Base-by-base conservation (phyloP, 352 stramenopile species). In the Globisporangium echinulatum region DNA sequence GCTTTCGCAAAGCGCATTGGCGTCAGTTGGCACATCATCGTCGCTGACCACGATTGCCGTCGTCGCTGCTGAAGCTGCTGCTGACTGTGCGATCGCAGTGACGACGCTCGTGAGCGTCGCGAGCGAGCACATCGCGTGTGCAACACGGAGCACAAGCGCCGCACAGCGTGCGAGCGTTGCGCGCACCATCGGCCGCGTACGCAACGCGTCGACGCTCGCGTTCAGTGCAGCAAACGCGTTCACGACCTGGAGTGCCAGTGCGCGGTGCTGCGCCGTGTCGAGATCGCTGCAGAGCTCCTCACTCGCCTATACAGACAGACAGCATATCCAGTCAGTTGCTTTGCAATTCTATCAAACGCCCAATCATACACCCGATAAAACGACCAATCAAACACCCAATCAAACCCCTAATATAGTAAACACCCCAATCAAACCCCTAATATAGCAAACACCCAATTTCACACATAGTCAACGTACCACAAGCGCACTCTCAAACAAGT, bases 141-240 rank as follows among this genome's bases (percentile, higher is more conserved):
- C 71, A 2, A 68, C 63, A 8, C 59, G 59, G 57, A 83, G 49
- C 56, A 81, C 52, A 19, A 74, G 56, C 52, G 63, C 56, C 5
- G 72, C 64, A 9, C 77, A 51, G 46, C 52, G 47, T 25, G 62
- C 62, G 54, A 68, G 56, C 38, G 74, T 77, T 13, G 51, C 47
- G 33, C 42, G 49, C 7, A 78, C 8, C 42, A 46, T 36, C 0
- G 25, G 59, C 36, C n/a, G 59, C 7, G 54, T 42, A 13, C 39
- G 46, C 49, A 58, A 53, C 15, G 36, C 14, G 37, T 46, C 33
- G 36, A 68, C 42, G 19, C 57, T 58, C 14, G 56, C 68, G 54
- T 46, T 38, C 7, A 87, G 54, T 1, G 74, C 67, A n/a, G 69
- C 65, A 19, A 79, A 87, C 2, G 72, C 67, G 61, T 74, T 85